Evolutionary conservation across 2,329 filamentous ascomycete species (phyloP).

Genomic region (Penicillium sp.): DNA sequence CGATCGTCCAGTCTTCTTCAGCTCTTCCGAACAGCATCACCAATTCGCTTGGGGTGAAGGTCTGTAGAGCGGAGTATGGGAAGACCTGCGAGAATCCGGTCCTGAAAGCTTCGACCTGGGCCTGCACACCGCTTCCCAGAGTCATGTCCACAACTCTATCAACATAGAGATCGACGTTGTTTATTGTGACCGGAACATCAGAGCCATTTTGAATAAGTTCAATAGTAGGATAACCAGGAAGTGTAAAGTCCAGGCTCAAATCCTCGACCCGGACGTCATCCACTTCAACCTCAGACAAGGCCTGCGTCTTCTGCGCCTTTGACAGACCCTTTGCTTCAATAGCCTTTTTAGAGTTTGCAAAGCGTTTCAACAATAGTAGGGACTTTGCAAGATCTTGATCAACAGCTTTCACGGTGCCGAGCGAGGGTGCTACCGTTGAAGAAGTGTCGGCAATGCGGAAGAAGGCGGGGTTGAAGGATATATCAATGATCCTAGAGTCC

Average conservation of each 20-base stretch:
- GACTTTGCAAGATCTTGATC: conserved; percentile 86
- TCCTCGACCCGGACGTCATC: conserved; percentile 83
- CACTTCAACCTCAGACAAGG: conserved; percentile 71
- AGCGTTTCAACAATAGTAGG: conserved; percentile 83
- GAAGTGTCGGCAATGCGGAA: conserved; percentile 85
- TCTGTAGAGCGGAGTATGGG: conserved; percentile 86
- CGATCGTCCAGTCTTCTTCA: conserved; percentile 96
- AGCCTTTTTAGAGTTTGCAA: conserved; percentile 78
- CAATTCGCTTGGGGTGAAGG: conserved; percentile 93
- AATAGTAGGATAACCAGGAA: conserved; percentile 87
- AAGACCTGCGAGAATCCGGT: conserved; percentile 94
- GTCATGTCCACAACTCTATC: conserved; percentile 92
- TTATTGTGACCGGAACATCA: conserved; percentile 77
- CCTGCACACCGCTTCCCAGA: conserved; percentile 82
- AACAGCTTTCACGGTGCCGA: conserved; percentile 87
- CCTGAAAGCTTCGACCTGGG: conserved; percentile 90
- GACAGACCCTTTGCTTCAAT: conserved; percentile 76
- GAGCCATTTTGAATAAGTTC: conserved; percentile 78
- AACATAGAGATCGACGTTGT: conserved; percentile 89
- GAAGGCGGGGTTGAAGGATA: conserved; percentile 96
- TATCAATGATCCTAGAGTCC: conserved; percentile 95
- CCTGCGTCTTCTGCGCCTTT: conserved; percentile 71
- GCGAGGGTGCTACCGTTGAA: conserved; percentile 73
- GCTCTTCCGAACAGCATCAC: conserved; percentile 92
- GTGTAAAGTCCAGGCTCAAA: conserved; percentile 88